Percentiles rank a stretch among this genome's conserved stretches.
phyloP scores from a whole-genome alignment of 306 rosid genomes.

The Castanopsis chinensis region DNA sequence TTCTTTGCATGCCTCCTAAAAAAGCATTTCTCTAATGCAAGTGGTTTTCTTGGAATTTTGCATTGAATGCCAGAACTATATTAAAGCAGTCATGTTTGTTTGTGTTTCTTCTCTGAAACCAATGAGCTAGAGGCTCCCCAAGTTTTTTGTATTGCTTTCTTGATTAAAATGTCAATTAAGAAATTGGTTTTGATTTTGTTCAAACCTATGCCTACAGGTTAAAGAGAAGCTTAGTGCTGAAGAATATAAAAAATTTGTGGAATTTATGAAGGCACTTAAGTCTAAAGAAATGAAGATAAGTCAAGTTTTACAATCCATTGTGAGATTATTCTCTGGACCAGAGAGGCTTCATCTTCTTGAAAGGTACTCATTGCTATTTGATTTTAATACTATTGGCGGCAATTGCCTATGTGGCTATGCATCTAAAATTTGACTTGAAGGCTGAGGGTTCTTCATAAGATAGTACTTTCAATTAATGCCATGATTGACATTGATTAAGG shows the following conservation, averaged over 20 bases:
- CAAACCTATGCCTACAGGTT: constrained; percentile 49
- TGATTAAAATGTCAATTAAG: constrained; percentile 4
- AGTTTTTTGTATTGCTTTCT: neutral
- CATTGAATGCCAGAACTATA: neutral
- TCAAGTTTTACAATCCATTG: constrained; percentile 74
- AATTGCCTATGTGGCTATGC: neutral
- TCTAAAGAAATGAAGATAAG: constrained; percentile 72
- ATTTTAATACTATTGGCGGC: neutral
- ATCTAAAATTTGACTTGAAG: neutral
- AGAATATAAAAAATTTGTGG: constrained; percentile 76
- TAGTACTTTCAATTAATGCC: neutral
- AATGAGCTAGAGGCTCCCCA: neutral
- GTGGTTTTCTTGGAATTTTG: neutral
- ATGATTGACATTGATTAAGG: neutral
- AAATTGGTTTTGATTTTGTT: constrained; percentile 22
- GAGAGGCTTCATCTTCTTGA: constrained; percentile 72
- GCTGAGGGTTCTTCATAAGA: neutral
- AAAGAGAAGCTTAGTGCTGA: constrained; percentile 64
- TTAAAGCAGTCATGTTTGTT: neutral
- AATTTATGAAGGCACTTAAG: constrained; percentile 83
- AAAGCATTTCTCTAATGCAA: neutral
- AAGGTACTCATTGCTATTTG: constrained; percentile 40
- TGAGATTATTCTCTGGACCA: constrained; percentile 67
- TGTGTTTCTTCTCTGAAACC: neutral
- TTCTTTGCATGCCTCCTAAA: neutral